A percentile compares a stretch with the other conserved stretches of the same genome.
phyloP scores from a whole-genome alignment of 345 rosid genomes.

The Firmiana major region DNA sequence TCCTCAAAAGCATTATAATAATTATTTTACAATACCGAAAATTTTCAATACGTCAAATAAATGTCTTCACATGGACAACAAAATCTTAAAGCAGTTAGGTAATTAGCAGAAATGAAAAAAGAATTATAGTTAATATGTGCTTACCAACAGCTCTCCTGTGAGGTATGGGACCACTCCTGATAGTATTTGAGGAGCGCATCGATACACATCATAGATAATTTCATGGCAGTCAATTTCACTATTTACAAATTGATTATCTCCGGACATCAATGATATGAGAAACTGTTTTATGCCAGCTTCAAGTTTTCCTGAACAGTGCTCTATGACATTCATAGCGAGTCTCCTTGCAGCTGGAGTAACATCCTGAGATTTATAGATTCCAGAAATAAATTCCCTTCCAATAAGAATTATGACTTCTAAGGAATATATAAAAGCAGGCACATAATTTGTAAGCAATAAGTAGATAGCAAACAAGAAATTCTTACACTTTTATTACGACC shows the following conservation, averaged over 20 bases:
- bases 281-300: slow-evolving; percentile 84
- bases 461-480: slow-evolving; percentile 13
- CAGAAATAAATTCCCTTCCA: slow-evolving; percentile 22
- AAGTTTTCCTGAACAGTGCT: slow-evolving; percentile 76
- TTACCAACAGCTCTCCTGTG: slow-evolving; percentile 96
- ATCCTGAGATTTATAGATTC: slow-evolving; percentile 46
- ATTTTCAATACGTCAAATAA: not conserved
- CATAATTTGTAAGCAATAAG: not conserved
- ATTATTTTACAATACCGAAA: not conserved
- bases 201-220: slow-evolving; percentile 75
- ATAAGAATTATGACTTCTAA: slow-evolving; percentile 6
- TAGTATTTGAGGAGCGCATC: slow-evolving; percentile 80
- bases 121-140: not conserved
- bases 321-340: slow-evolving; percentile 88
- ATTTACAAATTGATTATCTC: slow-evolving; percentile 53
- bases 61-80: not conserved
- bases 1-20: not conserved
- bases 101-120: not conserved
- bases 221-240: slow-evolving; percentile 79
- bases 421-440: slow-evolving; percentile 4
- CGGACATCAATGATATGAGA: slow-evolving; percentile 84
- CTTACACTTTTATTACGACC: slow-evolving; percentile 79
- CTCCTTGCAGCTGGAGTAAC: slow-evolving; percentile 61
- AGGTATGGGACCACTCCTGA: slow-evolving; percentile 84
- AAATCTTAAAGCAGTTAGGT: not conserved